Base-by-base conservation (phyloP, 768 basidiomycete species). In the Calocybe gangraenosa region DNA sequence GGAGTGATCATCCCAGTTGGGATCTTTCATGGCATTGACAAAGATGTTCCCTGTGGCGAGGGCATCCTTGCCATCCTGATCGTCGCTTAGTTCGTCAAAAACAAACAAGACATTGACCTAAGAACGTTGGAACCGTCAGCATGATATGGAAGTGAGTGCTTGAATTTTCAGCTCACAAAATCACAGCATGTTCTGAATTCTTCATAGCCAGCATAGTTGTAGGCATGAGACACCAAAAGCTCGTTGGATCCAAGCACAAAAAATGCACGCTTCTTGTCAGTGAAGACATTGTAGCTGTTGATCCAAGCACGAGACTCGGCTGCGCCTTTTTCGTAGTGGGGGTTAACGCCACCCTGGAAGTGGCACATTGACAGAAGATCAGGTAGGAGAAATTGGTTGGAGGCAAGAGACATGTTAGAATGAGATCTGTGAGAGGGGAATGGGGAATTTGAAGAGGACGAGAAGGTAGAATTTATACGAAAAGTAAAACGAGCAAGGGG, bases 41-140 rank as follows among this genome's bases (percentile, higher is more conserved):
- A 78, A 76, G 18, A 74, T 66, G 37, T 73, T 65, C 14, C 79
- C 77, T 21, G 78, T 82, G 19, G 64, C 64, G 34, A 67, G 67
- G 32, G 79, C 82, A 38, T 76, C 82, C 43, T 63, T 62, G 20
- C 75, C 76, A 55, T 65, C 72, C 58, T 83, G 82, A 46, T 82
- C 81, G 51, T 84, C 81, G 58, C 79, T 82, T 42, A 82, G 70
- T 61, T 84, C 82, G 60, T 85, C 84, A 39, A 83, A 69, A 47
- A 79, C 76, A 63, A 81, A 84, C 21, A 85, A 71, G 10, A 79
- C 63, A 54, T 84, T 82, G 47, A 82, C 67, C 74, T 74, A 33
- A 31, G 23, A 37, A 32, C 10, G 23, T 40, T 22, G 18, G 18
- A 35, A 2, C 11, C 23, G 45, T 50, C 40, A 40, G 37, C 36